These are phyloP conservation scores for Ceratocystis albifundus DNA, from an alignment of 2,329 filamentous ascomycete species.

Conservation along the genomic window DNA sequence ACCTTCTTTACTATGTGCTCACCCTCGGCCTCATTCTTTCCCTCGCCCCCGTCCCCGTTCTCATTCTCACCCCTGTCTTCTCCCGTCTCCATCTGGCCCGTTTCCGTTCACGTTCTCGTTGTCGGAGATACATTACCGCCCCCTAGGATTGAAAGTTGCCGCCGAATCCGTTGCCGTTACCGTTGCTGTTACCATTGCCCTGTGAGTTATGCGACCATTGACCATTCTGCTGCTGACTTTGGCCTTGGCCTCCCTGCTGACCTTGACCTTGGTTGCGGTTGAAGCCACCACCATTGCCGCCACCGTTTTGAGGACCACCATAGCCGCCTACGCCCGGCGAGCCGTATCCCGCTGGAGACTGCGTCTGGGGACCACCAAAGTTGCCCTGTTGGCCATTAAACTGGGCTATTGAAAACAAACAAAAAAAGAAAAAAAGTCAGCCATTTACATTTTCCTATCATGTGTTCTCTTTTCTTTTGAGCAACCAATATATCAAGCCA, in stretches of 20 bases:
- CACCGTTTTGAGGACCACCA: slow-evolving; percentile 61
- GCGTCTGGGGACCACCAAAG: slow-evolving; percentile 47
- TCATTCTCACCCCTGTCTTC: background rate
- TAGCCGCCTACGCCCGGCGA: slow-evolving; percentile 58
- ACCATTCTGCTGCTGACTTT: slow-evolving; percentile 38
- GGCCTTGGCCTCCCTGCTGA: slow-evolving; percentile 33
- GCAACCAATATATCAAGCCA: background rate
- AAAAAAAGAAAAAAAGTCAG: slow-evolving; percentile 25
- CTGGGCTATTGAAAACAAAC: slow-evolving; percentile 32
- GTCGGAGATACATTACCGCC: slow-evolving; percentile 3
- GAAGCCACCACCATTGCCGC: slow-evolving; percentile 60
- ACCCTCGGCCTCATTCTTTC: background rate
- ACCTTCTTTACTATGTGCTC: slow-evolving; percentile 5
- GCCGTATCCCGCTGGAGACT: slow-evolving; percentile 51
- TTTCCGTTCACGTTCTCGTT: background rate
- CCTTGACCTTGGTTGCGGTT: slow-evolving; percentile 32
- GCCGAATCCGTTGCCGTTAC: slow-evolving; percentile 42
- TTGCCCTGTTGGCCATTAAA: slow-evolving; percentile 56
- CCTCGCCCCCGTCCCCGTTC: background rate
- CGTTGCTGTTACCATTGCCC: slow-evolving; percentile 19
- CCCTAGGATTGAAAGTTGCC: slow-evolving; percentile 49
- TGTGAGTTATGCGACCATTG: slow-evolving; percentile 46
- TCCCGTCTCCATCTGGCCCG: background rate
- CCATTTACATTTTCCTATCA: slow-evolving; percentile 21
- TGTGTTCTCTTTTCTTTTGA: background rate